Percentiles rank a stretch among this genome's conserved stretches.
Evolutionary conservation across 179 eudicot genomes (phyloP).

Genomic region (Patellifolia procumbens): DNA sequence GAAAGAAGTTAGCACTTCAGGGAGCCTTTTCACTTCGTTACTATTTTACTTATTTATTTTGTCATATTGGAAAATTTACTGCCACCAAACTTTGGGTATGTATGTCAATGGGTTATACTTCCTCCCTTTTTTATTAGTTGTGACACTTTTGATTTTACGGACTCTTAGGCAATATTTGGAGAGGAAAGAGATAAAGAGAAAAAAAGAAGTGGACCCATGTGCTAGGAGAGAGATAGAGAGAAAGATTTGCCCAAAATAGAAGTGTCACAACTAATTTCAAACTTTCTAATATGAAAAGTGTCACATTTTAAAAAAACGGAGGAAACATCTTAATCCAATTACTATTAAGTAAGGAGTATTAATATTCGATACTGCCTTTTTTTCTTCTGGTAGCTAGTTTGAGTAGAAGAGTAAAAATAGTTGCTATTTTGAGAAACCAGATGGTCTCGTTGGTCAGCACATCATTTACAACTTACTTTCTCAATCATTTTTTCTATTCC

Average conservation of each 20-base stretch:
- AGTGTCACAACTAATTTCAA: too few relatives aligned
- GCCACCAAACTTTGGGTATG: not conserved
- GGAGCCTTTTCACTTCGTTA: conserved; percentile 7
- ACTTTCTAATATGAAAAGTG: too few relatives aligned
- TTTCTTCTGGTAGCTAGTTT: not conserved
- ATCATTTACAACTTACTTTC: too few relatives aligned
- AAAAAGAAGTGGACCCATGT: too few relatives aligned
- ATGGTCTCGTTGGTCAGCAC: not conserved
- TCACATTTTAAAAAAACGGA: too few relatives aligned
- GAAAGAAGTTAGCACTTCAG: conserved; percentile 22
- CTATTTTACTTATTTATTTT: conserved; percentile 17
- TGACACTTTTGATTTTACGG: too few relatives aligned
- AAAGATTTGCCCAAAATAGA: too few relatives aligned
- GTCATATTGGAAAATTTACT: conserved; percentile 18
- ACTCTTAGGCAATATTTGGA: too few relatives aligned
- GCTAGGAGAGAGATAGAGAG: too few relatives aligned
- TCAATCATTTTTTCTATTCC: too few relatives aligned
- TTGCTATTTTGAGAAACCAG: conserved; percentile 7
- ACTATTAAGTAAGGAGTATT: conserved; percentile 1
- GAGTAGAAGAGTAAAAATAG: not conserved
- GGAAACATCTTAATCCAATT: not conserved
- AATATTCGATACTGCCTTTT: not conserved
- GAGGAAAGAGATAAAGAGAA: too few relatives aligned
- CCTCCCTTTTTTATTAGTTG: too few relatives aligned
- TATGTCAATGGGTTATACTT: conserved; percentile 2